Base-by-base conservation (phyloP, 148 eudicot genomes). In the Arctostaphylos glauca region DNA sequence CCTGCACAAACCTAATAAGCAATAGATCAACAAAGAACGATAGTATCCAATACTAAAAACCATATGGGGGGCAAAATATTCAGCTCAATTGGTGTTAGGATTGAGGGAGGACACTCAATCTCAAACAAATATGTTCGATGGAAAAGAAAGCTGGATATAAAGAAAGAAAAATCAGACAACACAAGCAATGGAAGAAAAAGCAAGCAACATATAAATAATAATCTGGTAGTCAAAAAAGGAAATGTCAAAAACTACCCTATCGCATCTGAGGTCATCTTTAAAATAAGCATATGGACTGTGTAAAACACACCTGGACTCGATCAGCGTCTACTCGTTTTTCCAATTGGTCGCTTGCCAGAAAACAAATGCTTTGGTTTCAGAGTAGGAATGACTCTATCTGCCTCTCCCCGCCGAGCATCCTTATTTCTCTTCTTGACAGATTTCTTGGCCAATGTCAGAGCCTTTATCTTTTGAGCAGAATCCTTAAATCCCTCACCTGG, bases 401-500 rank as follows among this genome's bases (percentile, higher is more conserved):
- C 93, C 85, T 92, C 96, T 86, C 98, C 98, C 79, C 70, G 84
- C 0, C 86, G 87, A 60, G 98, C 98, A 53, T 84, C 85, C 85
- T 92, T 92, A 85, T 94, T 94, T 86, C 98, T 91, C 86, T 94
- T 92, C 82, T 68, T 85, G 50, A 50, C 47, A 74, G 96, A 90
- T 44, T 87, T 80, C 80, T 79, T 73, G 21, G 91, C 88, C 83
- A 91, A 46, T 80, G 86, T 86, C 25, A 95, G 86, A 49, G 98
- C 98, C 88, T 91, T 92, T 60, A 82, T 48, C 83, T 93, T 95
- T 89, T 93, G 95, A 49, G 80, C 80, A 8, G 92, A 84, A 82
- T 93, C 97, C 84, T 81, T 95, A 41, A 86, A 80, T 5, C 98
- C 98, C 85, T 94, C 97, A 55, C 97, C 97, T 0, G 96, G 97